These are phyloP conservation scores for Xerocomellus amylosporus DNA, from an alignment of 768 basidiomycete genomes.

Conservation along the genomic window DNA sequence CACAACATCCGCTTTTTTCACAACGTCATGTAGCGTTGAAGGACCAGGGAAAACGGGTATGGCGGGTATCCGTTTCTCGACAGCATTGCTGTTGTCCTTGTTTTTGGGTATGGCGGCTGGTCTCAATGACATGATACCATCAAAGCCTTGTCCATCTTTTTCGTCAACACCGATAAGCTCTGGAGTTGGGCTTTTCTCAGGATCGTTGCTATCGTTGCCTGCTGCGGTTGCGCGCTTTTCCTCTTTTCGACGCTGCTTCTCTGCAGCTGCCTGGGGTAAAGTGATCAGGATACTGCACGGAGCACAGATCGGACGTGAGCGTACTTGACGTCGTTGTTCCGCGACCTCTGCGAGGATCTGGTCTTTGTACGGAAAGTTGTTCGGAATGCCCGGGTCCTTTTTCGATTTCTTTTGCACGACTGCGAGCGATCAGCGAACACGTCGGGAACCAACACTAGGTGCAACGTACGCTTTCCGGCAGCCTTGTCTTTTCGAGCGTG, in stretches of 20 bases:
- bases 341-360: conserved; percentile 89
- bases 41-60: conserved; percentile 30
- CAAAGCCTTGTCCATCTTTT: conserved; percentile 31
- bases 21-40: conserved; percentile 38
- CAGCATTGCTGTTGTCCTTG: neutral
- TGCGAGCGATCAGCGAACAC: conserved; percentile 5
- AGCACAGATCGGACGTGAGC: neutral
- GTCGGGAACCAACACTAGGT: neutral
- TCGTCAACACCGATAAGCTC: conserved; percentile 32
- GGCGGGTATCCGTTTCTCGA: conserved; percentile 8
- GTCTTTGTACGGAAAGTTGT: conserved; percentile 91
- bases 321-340: conserved; percentile 71
- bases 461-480: conserved; percentile 76
- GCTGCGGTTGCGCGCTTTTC: conserved; percentile 50
- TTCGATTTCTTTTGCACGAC: conserved; percentile 42
- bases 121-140: conserved; percentile 37
- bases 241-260: conserved; percentile 64
- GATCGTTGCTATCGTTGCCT: conserved; percentile 24
- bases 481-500: conserved; percentile 68
- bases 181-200: conserved; percentile 22
- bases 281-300: neutral
- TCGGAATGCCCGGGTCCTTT: conserved; percentile 93
- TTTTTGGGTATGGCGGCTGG: neutral
- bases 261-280: conserved; percentile 65
- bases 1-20: conserved; percentile 77